Conservation (phyloP, 257 asterid genomes). For the Coffea canephora region DNA sequence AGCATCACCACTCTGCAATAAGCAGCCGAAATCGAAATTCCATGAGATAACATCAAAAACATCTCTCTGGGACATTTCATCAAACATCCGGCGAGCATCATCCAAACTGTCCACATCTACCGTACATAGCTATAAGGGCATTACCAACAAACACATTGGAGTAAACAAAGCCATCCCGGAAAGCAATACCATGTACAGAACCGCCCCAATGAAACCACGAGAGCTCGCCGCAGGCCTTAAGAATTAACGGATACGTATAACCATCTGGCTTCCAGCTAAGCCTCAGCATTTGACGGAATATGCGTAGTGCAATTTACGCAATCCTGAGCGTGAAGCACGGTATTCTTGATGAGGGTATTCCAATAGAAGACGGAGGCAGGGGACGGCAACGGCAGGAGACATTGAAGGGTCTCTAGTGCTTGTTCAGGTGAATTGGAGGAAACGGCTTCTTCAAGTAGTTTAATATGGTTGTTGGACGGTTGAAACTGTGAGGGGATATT, state of each 20-base stretch:
- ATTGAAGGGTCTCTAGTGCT: constrained; percentile 40
- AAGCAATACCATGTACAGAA: constrained; percentile 52
- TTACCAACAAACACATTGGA: constrained; percentile 81
- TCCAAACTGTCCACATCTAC: constrained; percentile 51
- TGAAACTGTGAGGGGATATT: neutral
- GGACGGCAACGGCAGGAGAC: constrained; percentile 30
- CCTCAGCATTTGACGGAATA: constrained; percentile 61
- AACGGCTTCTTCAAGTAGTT: constrained; percentile 7
- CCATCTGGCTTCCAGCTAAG: constrained; percentile 64
- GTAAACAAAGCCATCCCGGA: constrained; percentile 39
- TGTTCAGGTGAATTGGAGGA: constrained; percentile 15
- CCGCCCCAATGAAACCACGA: constrained; percentile 37
- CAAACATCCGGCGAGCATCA: constrained; percentile 55
- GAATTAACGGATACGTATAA: constrained; percentile 65
- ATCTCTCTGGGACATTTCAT: constrained; percentile 52
- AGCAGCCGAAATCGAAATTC: constrained; percentile 70
- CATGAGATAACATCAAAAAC: constrained; percentile 65
- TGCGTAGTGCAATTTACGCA: constrained; percentile 37
- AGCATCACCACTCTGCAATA: constrained; percentile 47
- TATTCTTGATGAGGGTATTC: constrained; percentile 66
- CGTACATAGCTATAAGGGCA: constrained; percentile 66
- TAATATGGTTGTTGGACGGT: neutral
- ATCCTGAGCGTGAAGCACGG: constrained; percentile 29
- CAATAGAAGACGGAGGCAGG: constrained; percentile 52
- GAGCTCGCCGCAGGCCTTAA: constrained; percentile 66